Percentiles rank a stretch among this genome's conserved stretches.
phyloP scores from a whole-genome alignment of 2,329 filamentous ascomycete genomes.

The Ophiostoma montium region DNA sequence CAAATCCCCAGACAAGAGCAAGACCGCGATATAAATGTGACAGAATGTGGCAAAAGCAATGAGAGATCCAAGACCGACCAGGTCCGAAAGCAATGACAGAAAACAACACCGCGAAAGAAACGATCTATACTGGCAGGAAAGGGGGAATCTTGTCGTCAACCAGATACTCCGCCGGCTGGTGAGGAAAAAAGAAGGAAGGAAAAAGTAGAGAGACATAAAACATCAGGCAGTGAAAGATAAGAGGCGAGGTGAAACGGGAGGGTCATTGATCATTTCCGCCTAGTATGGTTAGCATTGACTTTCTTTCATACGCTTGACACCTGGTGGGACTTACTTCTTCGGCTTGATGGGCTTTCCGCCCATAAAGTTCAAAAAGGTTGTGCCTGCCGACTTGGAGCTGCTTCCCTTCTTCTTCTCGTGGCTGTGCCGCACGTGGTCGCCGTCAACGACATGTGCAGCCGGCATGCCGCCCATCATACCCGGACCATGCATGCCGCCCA shows the following conservation, averaged over 20 bases:
- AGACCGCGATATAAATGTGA: too few species aligned
- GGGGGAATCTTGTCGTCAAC: constrained; percentile 6
- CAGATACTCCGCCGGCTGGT: background rate
- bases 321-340: constrained; percentile 12
- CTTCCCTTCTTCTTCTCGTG: constrained; percentile 11
- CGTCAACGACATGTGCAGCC: constrained; percentile 9
- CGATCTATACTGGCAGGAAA: constrained; percentile 5
- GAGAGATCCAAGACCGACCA: background rate
- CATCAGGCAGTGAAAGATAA: too few species aligned
- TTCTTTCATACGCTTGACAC: background rate
- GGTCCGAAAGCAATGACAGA: background rate
- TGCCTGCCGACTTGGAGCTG: constrained; percentile 4
- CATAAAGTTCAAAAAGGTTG: constrained; percentile 8
- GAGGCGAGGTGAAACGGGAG: too few species aligned
- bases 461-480: background rate
- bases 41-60: background rate
- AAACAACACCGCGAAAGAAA: background rate
- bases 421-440: constrained; percentile 4
- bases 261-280: background rate
- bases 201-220: background rate
- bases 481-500: background rate
- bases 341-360: constrained; percentile 11
- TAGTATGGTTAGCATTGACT: background rate
- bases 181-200: background rate
- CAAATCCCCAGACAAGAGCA: too few species aligned